Base-by-base conservation (phyloP, 75 land plant genomes). In the Ceratopteris richardii region DNA sequence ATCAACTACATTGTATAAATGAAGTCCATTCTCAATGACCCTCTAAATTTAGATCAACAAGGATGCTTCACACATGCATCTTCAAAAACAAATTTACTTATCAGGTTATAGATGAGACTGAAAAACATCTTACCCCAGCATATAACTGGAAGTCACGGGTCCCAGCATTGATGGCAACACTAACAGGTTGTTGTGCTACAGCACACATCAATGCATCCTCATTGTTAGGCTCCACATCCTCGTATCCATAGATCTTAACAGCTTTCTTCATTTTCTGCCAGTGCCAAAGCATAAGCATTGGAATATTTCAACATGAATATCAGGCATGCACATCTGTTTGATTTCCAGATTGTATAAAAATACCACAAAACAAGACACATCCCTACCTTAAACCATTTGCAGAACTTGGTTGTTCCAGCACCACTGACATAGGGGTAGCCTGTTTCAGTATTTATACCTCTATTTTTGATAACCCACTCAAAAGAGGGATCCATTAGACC, bases 181-280 rank as follows among this genome's bases (percentile, higher is more conserved):
- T 69, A 3, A 87, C 73, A 1, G 91, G 91, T 48, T 84, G 88
- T 1, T 80, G 56, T 3, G 84, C 71, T 24, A 63, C 88, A 21
- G 81, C 84, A 29, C 58, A 73, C 67, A 53, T 37, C 14, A 87
- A 56, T 0, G 63, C 31, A 12, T 41, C 37, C 61, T 84, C 91
- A 33, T 74, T 64, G 31, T 77, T 60, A 0, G 30, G 17, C 12
- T 85, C 77, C 24, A 81, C 81, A 57, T 81, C 80, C 46, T 83
- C 80, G 27, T 81, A 83, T 16, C 18, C 61, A 70, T 83, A 81
- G 43, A 83, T 83, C 0, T 68, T 51, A 24, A 81, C 87, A 44
- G 77, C 80, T 33, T 71, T 66, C 26, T 82, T 73, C 66, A 83
- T 83, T 72, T 79, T 84, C 90, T 86, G 78, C 52, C n/a, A n/a